Percentiles rank a stretch among this genome's conserved stretches.
These are phyloP conservation scores for Debaryomyces singareniensis DNA, from an alignment of 1,139 yeast genomes.

Conservation along the genomic window DNA sequence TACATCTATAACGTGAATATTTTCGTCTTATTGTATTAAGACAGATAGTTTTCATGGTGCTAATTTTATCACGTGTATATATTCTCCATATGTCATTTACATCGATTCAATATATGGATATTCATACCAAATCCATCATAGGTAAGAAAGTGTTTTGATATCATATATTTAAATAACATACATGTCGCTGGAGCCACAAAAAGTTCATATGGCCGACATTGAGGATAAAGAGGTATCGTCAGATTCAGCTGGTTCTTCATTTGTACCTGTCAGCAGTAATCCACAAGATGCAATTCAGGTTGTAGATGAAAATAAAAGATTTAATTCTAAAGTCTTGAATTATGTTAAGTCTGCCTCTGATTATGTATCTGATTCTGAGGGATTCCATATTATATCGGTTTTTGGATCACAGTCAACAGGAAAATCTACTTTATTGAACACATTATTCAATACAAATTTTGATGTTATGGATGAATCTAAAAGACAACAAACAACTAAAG, in stretches of 20 bases:
- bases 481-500: constrained; percentile 86
- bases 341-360: constrained; percentile 33
- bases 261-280: constrained; percentile 33
- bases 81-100: too few relatives aligned
- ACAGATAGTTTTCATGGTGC: too few relatives aligned
- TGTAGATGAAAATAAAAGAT: constrained; percentile 69
- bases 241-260: constrained; percentile 23
- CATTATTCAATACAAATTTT: constrained; percentile 77
- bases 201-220: neutral
- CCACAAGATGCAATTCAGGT: constrained; percentile 58
- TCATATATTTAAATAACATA: neutral
- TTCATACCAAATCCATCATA: neutral
- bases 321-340: constrained; percentile 37
- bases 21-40: too few relatives aligned
- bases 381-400: constrained; percentile 88
- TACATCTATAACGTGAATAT: too few relatives aligned
- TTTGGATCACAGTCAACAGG: constrained; percentile 98
- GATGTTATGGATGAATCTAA: constrained; percentile 89
- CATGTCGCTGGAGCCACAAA: neutral
- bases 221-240: neutral
- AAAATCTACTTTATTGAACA: constrained; percentile 83
- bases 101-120: too few relatives aligned
- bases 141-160: neutral
- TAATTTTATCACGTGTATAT: too few relatives aligned
- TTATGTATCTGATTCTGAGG: constrained; percentile 43